These are phyloP conservation scores for Nicotiana otophora DNA, from an alignment of 257 asterid species.

Conservation along the genomic window DNA sequence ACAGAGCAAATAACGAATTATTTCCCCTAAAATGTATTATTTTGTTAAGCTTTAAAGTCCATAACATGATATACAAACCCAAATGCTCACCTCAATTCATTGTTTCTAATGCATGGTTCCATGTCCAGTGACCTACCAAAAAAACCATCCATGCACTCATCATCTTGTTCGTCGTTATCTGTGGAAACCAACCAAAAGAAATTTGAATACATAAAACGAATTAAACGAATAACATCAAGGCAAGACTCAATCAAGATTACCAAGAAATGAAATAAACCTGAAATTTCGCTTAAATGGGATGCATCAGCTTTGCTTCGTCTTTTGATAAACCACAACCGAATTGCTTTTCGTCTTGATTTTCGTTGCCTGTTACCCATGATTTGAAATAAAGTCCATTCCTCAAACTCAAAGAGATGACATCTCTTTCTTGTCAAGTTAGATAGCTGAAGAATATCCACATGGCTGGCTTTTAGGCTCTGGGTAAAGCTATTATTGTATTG, in stretches of 20 bases:
- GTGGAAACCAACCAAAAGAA: slow-evolving; percentile 1
- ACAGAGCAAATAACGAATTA: slow-evolving; percentile 2
- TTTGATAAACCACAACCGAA: slow-evolving; percentile 59
- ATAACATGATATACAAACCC: not conserved
- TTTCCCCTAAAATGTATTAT: not conserved
- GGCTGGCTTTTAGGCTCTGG: slow-evolving; percentile 5
- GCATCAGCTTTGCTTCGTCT: slow-evolving; percentile 52
- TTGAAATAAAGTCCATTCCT: slow-evolving; percentile 24
- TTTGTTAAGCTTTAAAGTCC: not conserved
- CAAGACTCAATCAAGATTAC: not conserved
- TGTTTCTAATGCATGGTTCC: slow-evolving; percentile 34
- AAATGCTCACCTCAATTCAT: slow-evolving; percentile 53
- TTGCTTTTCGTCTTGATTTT: slow-evolving; percentile 28
- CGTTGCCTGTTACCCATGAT: slow-evolving; percentile 50
- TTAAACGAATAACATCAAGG: not conserved
- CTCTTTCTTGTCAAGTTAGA: not conserved
- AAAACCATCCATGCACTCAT: slow-evolving; percentile 19
- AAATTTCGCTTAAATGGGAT: slow-evolving; percentile 23
- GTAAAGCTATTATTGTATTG: slow-evolving; percentile 29
- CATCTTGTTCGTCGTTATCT: slow-evolving; percentile 49
- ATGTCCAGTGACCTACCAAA: slow-evolving; percentile 30
- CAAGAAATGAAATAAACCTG: slow-evolving; percentile 33
- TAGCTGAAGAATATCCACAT: slow-evolving; percentile 15
- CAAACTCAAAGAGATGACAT: not conserved
- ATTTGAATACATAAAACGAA: not conserved